A percentile compares a stretch with the other conserved stretches of the same genome.
Conservation (phyloP, 2,329 filamentous ascomycete species). For the Alternaria rosae region DNA sequence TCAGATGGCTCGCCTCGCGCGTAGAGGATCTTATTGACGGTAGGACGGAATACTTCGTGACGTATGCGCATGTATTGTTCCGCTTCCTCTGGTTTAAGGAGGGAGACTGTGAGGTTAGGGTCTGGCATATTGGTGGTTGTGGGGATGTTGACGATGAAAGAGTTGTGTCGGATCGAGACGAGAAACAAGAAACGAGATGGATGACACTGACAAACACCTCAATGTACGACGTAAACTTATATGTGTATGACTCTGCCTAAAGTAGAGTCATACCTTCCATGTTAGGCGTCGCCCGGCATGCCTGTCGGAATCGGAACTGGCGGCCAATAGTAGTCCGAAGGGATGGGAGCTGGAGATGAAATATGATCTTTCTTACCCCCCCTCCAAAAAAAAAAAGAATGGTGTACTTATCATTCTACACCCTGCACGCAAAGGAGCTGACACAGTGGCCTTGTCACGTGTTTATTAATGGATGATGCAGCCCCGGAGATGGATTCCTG, state of each 20-base stretch:
- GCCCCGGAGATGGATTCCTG: neutral
- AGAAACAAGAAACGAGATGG: neutral
- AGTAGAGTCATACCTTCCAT: neutral
- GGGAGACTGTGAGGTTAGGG: constrained; percentile 35
- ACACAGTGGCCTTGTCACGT: neutral
- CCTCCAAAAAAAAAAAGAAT: too few relatives aligned
- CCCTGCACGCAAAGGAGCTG: neutral
- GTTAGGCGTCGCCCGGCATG: constrained; percentile 3
- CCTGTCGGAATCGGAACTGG: constrained; percentile 11
- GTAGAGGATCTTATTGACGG: constrained; percentile 47
- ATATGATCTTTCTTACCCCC: neutral
- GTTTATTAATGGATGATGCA: neutral
- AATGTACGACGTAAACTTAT: neutral
- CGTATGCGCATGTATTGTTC: constrained; percentile 42
- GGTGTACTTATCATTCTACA: neutral
- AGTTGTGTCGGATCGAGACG: neutral
- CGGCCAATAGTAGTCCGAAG: constrained; percentile 6
- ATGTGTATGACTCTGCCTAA: neutral
- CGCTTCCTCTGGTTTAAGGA: constrained; percentile 38
- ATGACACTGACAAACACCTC: neutral
- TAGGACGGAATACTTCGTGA: constrained; percentile 38
- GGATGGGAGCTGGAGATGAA: neutral
- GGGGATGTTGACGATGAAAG: neutral
- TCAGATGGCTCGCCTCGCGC: constrained; percentile 36
- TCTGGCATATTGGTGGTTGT: constrained; percentile 22